phyloP scores from a whole-genome alignment of 2,329 filamentous ascomycete genomes.

The Fusarium nurragi region DNA sequence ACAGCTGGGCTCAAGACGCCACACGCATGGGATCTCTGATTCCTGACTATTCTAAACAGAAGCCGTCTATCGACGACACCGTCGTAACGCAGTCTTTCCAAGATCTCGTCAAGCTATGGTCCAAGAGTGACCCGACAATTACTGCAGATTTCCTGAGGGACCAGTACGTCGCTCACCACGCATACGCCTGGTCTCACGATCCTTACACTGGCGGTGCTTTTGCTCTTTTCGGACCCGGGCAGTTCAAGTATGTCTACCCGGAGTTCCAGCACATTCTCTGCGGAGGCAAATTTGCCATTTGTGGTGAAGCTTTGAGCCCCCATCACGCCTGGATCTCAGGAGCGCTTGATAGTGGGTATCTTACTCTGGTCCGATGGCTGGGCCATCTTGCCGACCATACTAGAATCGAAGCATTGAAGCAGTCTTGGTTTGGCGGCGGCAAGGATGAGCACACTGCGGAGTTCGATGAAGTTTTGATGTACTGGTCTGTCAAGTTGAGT shows the following conservation, averaged over 20 bases:
- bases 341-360: constrained; percentile 49
- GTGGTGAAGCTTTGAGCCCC: constrained; percentile 50
- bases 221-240: constrained; percentile 52
- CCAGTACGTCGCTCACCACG: constrained; percentile 43
- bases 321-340: constrained; percentile 55
- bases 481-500: constrained; percentile 7
- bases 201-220: constrained; percentile 50
- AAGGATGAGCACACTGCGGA: constrained; percentile 1
- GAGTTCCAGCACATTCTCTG: constrained; percentile 42
- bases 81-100: constrained; percentile 18
- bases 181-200: constrained; percentile 52
- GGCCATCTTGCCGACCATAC: fast-evolving
- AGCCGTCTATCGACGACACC: neutral
- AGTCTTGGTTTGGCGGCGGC: constrained; percentile 12
- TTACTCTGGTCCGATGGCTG: constrained; percentile 11
- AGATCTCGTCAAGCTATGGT: constrained; percentile 23
- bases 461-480: constrained; percentile 2
- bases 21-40: constrained; percentile 27
- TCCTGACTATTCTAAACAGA: constrained; percentile 3
- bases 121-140: neutral
- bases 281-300: constrained; percentile 46
- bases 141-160: constrained; percentile 5
- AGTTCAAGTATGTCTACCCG: constrained; percentile 51
- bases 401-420: neutral
- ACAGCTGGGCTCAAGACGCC: constrained; percentile 35